Evolutionary conservation across 1,284 basidiomycete species (phyloP), one percentile per base, ranked within the genome.

Genomic region (Stereum hirsutum): DNA sequence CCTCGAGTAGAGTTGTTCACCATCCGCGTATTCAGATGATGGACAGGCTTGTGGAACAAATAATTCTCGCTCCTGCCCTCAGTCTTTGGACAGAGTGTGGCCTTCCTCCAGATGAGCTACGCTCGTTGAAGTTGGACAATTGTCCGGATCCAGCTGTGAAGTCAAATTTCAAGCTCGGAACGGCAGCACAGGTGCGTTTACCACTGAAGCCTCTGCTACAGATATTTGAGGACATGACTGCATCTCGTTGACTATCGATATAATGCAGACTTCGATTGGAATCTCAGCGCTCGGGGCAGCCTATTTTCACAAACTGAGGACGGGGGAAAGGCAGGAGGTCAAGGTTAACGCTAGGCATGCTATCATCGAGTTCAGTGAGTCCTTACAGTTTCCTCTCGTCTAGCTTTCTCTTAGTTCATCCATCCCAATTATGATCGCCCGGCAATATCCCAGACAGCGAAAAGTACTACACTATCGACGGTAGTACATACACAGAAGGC

Each of bases 371-470:
- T 80, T 77, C 54, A 70, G 75, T 76, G 42, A 57, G 75, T 62
- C 37, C 11, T 10, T 8, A 10, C 27, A 7, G n/a, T 12, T 15
- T 4, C 27, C 20, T 30, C 17, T 25, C 30, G 15, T 4, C 26
- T 24, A 26, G 14, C 6, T 23, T 11, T 3, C 8, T 11, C 42
- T 15, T 27, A 4, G 36, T 39, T 33, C 44, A 8, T 26, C 27
- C 5, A 25, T 5, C 32, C 21, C 3, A 23, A n/a, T n/a, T n/a
- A n/a, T n/a, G n/a, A n/a, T n/a, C n/a, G n/a, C n/a, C n/a, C n/a
- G n/a, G n/a, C n/a, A n/a, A n/a, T n/a, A n/a, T n/a, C n/a, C n/a
- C 46, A 79, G 75, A 69, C 31, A 73, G 72, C 50, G 71, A 78
- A 49, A 58, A 57, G 1, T 78, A 64, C 49, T 75, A 74, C 47